These are phyloP conservation scores for Venturia carpophila DNA, from an alignment of 2,329 filamentous ascomycete species.

Conservation along the genomic window DNA sequence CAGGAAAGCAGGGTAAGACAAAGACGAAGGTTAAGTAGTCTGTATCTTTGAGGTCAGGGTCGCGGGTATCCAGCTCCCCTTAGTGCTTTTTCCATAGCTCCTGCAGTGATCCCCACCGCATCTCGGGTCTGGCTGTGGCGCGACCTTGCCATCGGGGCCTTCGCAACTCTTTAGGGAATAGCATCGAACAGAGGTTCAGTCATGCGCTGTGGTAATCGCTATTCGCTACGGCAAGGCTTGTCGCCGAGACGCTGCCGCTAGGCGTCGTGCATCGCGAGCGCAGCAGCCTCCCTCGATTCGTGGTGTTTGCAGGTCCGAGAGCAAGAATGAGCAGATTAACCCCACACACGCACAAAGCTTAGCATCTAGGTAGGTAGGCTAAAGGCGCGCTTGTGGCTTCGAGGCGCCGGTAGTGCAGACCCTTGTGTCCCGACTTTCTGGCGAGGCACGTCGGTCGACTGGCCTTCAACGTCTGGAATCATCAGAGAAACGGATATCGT, in stretches of 20 bases:
- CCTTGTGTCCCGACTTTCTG: neutral
- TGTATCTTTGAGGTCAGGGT: neutral
- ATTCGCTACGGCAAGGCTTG: neutral
- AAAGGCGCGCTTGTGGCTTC: neutral
- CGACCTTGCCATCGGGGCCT: neutral
- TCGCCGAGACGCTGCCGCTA: neutral
- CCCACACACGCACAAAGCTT: neutral
- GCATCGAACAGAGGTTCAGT: neutral
- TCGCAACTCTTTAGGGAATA: neutral
- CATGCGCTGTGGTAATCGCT: too few relatives aligned
- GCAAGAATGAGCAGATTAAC: slow-evolving; percentile 14
- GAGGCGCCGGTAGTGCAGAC: neutral
- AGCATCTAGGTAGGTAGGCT: neutral
- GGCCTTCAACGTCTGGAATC: neutral
- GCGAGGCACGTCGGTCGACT: neutral
- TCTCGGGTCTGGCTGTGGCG: neutral
- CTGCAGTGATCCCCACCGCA: neutral
- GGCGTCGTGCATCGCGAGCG: neutral
- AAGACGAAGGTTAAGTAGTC: neutral
- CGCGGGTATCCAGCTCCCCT: neutral
- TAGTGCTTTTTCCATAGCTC: slow-evolving; percentile 4
- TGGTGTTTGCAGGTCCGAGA: neutral
- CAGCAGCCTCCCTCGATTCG: neutral
- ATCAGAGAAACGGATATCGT: neutral
- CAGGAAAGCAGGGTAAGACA: neutral